Evolutionary conservation across 495 filamentous ascomycete genomes (phyloP).

Genomic region (Xylaria palmicola): DNA sequence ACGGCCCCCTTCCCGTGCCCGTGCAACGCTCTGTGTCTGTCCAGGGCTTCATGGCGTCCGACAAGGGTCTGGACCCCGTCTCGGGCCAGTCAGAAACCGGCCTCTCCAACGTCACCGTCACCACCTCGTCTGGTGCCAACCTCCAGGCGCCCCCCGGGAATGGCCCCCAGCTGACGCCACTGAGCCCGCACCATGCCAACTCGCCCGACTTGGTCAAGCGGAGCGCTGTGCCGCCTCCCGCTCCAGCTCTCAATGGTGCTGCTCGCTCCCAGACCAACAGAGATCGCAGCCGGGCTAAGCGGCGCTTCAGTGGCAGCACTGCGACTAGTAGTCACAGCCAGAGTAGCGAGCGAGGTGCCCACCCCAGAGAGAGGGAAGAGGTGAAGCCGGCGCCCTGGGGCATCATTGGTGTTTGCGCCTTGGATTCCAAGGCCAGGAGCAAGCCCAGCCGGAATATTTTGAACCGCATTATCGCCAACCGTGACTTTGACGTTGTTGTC

Average conservation of each 20-base stretch:
- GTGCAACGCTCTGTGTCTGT: slow-evolving; percentile 31
- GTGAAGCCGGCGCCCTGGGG: slow-evolving; percentile 50
- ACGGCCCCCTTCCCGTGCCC: too few species aligned
- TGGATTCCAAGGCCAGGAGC: slow-evolving; percentile 94
- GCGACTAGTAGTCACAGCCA: slow-evolving; percentile 69
- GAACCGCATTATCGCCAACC: slow-evolving; percentile 82
- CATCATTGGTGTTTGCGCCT: slow-evolving; percentile 86
- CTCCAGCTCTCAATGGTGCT: slow-evolving; percentile 22
- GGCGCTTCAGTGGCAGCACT: slow-evolving; percentile 75
- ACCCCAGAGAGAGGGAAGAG: slow-evolving; percentile 50
- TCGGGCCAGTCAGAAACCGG: slow-evolving; percentile 48
- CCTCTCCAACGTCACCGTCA: slow-evolving; percentile 55
- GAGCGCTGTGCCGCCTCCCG: slow-evolving; percentile 19
- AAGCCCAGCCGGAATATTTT: slow-evolving; percentile 95
- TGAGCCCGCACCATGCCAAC: slow-evolving; percentile 38
- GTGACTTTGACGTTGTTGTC: slow-evolving; percentile 92
- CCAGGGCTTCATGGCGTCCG: slow-evolving; percentile 37
- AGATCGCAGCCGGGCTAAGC: slow-evolving; percentile 70
- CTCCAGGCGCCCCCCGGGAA: slow-evolving; percentile 26
- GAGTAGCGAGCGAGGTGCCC: slow-evolving; percentile 51
- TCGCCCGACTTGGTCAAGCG: slow-evolving; percentile 36
- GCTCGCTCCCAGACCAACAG: slow-evolving; percentile 49
- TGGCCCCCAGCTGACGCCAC: slow-evolving; percentile 43
- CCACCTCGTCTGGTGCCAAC: slow-evolving; percentile 48
- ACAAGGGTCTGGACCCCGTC: slow-evolving; percentile 32